Evolutionary conservation across 2,329 filamentous ascomycete species (phyloP), one percentile per base, ranked within the genome.

Genomic region (Mollisiaceae sp.): DNA sequence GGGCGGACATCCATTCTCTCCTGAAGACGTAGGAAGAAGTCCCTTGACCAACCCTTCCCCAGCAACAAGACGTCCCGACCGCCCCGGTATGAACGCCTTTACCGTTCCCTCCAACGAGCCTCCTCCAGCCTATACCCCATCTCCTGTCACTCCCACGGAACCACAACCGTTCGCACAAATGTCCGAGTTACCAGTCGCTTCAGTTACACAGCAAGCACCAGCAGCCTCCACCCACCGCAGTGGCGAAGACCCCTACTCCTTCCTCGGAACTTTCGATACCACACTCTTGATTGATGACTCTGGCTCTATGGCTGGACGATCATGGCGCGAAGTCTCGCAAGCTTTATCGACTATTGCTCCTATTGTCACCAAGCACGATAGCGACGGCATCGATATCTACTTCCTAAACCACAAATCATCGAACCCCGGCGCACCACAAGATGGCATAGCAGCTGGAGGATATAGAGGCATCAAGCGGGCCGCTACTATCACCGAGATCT

Each of bases 251-350:
- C 85, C 83, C 1, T 95, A 92, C 75, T 85, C 88, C 1, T 97
- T 97, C 75, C 87, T 98, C 5, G 77, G 79, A 50, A 83, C 83
- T 18, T 97, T 97, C 75, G 93, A 98, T 79, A 97, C 93, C 38
- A 80, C 94, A 63, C 94, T 98, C 76, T 79, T 98, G 1, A 92
- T 98, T 75, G 94, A 98, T 75, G 94, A 98, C 80, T 93, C 90
- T n/a, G 87, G 88, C 5, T 94, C 90, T 72, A 98, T 98, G 94
- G 81, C 82, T 1, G 92, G 90, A 18, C 75, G 80, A n/a, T 85
- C 84, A 24, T 98, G 94, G 94, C 77, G 80, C 14, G 91, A 97
- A 77, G 91, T 92, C 0, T 80, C 84, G 32, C 81, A 84, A 9
- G 92, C 91, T 1, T 85, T 98, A 1, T 79, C 84, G 38, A 83